Evolutionary conservation across 2,329 filamentous ascomycete species (phyloP).

Genomic region (Penicillium sp.): DNA sequence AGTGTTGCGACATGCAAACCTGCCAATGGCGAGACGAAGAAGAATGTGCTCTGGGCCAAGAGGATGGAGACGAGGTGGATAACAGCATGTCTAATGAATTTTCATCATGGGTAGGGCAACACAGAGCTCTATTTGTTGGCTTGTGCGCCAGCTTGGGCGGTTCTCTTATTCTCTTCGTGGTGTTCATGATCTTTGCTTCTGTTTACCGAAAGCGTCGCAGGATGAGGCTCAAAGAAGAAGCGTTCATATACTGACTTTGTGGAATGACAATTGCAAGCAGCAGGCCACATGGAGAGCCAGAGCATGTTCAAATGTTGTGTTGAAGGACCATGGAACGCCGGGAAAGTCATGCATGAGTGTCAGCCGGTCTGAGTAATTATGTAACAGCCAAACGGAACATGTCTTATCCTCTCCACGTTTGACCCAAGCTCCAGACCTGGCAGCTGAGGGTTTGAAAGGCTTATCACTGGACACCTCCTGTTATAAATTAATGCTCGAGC

Average conservation of each 20-base stretch:
- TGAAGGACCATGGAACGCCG: background rate
- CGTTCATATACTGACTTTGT: background rate
- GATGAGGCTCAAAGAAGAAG: background rate
- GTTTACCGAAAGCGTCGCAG: conserved; percentile 9
- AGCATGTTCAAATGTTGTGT: background rate
- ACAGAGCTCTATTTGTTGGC: conserved; percentile 20
- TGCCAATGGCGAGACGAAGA: conserved; percentile 20
- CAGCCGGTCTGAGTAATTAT: background rate
- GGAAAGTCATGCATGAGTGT: background rate
- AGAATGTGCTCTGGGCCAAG: conserved; percentile 2
- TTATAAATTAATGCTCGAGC: background rate
- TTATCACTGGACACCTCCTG: background rate
- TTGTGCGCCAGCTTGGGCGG: conserved; percentile 22
- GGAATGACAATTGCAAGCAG: background rate
- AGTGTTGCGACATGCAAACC: conserved; percentile 25
- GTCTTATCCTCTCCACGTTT: background rate
- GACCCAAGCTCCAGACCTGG: background rate
- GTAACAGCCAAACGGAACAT: background rate
- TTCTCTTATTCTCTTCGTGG: conserved; percentile 15
- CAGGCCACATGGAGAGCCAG: background rate
- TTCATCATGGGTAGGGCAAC: conserved; percentile 15
- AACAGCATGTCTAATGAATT: background rate
- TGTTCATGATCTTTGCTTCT: conserved; percentile 10
- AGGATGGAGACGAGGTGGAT: conserved; percentile 2
- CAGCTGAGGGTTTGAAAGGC: background rate